phyloP scores from a whole-genome alignment of 2,329 filamentous ascomycete genomes.

The Botryosphaeria dothidea region DNA sequence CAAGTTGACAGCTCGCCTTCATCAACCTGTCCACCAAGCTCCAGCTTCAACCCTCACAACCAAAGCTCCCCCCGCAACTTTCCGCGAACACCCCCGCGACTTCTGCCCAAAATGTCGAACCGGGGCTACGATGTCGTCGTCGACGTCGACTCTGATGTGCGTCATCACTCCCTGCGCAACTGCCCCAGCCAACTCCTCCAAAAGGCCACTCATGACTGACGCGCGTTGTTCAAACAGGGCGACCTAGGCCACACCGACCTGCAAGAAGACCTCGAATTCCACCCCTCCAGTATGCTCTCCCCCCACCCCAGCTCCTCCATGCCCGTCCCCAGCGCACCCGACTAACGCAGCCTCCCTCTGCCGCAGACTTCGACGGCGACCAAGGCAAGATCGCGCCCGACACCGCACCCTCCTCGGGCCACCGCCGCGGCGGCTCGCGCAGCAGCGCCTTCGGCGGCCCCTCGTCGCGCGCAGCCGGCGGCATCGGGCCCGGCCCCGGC shows the following conservation, averaged over 20 bases:
- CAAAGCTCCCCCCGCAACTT: neutral
- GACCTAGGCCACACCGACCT: conserved; percentile 98
- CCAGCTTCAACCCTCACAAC: neutral
- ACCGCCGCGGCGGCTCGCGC: neutral
- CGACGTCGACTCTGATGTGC: conserved; percentile 92
- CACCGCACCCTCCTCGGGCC: conserved; percentile 26
- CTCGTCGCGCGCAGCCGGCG: conserved; percentile 23
- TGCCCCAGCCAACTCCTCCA: neutral
- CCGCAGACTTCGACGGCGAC: conserved; percentile 66
- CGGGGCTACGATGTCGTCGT: conserved; percentile 97
- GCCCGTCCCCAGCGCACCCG: neutral
- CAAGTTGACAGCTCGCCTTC: conserved; percentile 20
- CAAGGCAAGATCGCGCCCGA: conserved; percentile 52
- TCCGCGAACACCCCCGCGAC: neutral
- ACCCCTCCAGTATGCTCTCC: conserved; percentile 69
- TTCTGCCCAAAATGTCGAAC: conserved; percentile 63
- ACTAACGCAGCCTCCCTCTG: neutral
- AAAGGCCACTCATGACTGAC: conserved; percentile 20
- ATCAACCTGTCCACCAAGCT: conserved; percentile 9
- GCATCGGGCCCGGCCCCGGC: conserved; percentile 25
- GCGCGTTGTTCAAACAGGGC: conserved; percentile 60
- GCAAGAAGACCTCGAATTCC: conserved; percentile 98
- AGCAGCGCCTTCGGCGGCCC: conserved; percentile 9
- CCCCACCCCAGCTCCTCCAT: conserved; percentile 7
- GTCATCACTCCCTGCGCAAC: conserved; percentile 21